phyloP scores from a whole-genome alignment of 257 asterid genomes.

The Avicennia marina region DNA sequence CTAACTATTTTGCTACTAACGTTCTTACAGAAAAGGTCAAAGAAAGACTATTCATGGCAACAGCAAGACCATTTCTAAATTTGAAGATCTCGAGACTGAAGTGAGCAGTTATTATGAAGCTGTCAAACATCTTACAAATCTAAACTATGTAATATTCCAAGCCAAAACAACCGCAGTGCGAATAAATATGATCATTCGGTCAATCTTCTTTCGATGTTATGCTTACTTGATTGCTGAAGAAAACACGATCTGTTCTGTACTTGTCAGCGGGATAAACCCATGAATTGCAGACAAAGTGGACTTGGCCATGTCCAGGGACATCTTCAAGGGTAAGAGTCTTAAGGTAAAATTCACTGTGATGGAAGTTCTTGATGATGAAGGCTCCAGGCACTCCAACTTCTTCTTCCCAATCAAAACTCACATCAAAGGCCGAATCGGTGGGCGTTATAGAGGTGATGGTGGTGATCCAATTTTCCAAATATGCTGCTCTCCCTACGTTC shows the following conservation, averaged over 20 bases:
- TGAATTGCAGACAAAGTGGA: constrained; percentile 54
- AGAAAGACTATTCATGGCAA: no score
- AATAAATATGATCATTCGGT: neutral
- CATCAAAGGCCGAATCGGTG: constrained; percentile 37
- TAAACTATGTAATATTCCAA: no score
- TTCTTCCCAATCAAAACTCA: constrained; percentile 39
- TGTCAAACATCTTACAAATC: no score
- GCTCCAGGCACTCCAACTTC: constrained; percentile 40
- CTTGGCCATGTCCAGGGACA: constrained; percentile 36
- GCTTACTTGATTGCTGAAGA: constrained; percentile 37
- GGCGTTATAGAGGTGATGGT: constrained; percentile 27
- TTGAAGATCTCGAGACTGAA: no score
- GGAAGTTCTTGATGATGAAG: constrained; percentile 32
- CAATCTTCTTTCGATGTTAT: neutral
- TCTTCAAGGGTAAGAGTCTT: constrained; percentile 44
- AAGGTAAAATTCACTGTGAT: constrained; percentile 41
- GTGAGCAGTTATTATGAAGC: no score
- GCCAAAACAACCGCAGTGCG: no score
- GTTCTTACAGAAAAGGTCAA: no score
- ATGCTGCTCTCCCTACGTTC: constrained; percentile 41
- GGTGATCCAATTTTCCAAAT: constrained; percentile 49
- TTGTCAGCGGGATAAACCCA: constrained; percentile 41
- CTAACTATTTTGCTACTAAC: no score
- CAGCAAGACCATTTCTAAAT: no score
- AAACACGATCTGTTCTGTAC: constrained; percentile 33